A percentile compares a stretch with the other conserved stretches of the same genome.
These are phyloP conservation scores for Acanthamoeba polyphaga DNA, from an alignment of 208 protist genomes.

Conservation along the genomic window DNA sequence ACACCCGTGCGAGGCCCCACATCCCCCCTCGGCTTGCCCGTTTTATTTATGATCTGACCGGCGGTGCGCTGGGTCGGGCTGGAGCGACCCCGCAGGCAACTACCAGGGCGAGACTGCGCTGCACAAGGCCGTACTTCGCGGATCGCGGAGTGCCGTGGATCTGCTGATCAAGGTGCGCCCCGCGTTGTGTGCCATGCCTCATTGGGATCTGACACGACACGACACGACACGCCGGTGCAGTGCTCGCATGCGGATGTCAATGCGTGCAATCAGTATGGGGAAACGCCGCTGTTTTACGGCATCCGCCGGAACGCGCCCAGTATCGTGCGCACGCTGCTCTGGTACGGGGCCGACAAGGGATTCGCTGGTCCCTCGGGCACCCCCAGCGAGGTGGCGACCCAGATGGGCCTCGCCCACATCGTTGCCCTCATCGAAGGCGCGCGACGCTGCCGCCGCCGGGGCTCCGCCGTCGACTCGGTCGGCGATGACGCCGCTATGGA, in stretches of 20 bases:
- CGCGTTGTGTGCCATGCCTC: background rate
- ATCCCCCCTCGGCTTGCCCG: background rate
- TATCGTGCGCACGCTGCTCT: constrained; percentile 30
- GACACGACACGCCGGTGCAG: background rate
- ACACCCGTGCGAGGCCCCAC: background rate
- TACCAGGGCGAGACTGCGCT: constrained; percentile 65
- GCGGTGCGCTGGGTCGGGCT: background rate
- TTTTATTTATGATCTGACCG: background rate
- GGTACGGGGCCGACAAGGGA: constrained; percentile 65
- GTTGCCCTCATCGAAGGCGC: constrained; percentile 6
- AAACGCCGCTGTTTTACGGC: constrained; percentile 65
- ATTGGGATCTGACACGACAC: background rate
- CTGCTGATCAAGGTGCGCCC: constrained; percentile 36
- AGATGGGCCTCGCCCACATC: constrained; percentile 52
- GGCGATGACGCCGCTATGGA: too few species aligned
- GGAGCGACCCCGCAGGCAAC: background rate
- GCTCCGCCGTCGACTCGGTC: background rate
- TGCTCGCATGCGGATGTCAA: constrained; percentile 54
- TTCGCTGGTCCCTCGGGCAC: constrained; percentile 10
- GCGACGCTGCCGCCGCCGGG: background rate
- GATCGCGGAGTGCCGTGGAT: constrained; percentile 32
- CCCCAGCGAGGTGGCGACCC: constrained; percentile 9
- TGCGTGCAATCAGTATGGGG: constrained; percentile 62
- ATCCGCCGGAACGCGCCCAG: constrained; percentile 23
- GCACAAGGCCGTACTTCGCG: constrained; percentile 61